Base-by-base conservation (phyloP, 306 rosid species). In the Dryas drummondii region DNA sequence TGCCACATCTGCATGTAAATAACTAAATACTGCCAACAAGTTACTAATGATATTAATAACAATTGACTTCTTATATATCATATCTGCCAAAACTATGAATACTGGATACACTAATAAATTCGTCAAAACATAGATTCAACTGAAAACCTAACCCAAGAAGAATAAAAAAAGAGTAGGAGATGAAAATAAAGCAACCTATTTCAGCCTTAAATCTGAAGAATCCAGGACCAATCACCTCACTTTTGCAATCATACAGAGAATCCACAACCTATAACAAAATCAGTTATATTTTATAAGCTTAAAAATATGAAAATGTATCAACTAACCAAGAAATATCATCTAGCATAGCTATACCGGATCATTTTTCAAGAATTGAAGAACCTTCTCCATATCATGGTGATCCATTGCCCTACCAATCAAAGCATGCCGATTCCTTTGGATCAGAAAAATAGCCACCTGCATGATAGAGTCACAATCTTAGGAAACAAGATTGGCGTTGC, bases 171-270 rank as follows among this genome's bases (percentile, higher is more conserved):
- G 26, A 40, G 41, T 46, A 66, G 15, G 64, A 71, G 45, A 82
- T 41, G 77, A 10, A 32, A 60, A 48, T 79, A 78, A 59, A 49
- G 37, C 76, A 45, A 96, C 99, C 98, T 89, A 96, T 92, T 87
- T 96, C 99, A 58, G 98, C 99, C 80, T 96, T 96, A 77, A 96
- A 96, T 81, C 99, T 81, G 86, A 87, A 96, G 90, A 90, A 92
- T 59, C 99, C 98, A 64, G 99, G 99, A 45, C 99, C 99, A 80
- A 96, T 96, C 67, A 96, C 99, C 87, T 96, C 99, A n/a, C 97
- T 90, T 84, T 96, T 96, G 90, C 97, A 96, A 82, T 96, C 99
- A 83, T 92, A 96, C 75, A 92, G 83, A 57, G 99, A 45, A 88
- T 92, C 98, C 54, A 96, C 99, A 80, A 84, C 99, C 99, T 96